phyloP scores from a whole-genome alignment of 257 asterid species.

The Petunia axillaris region DNA sequence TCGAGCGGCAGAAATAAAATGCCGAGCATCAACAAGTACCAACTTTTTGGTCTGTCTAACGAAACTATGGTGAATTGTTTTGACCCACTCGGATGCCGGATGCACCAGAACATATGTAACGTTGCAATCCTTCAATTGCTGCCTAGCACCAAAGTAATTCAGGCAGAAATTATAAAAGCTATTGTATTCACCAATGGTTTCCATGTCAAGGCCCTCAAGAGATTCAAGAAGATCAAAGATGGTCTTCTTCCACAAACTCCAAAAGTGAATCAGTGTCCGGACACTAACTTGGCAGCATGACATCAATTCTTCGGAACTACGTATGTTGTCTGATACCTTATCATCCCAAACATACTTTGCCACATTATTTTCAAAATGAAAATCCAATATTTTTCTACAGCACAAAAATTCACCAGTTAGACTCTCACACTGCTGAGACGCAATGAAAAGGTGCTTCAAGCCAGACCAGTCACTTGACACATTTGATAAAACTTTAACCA shows the following conservation, averaged over 20 bases:
- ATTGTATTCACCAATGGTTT: conserved; percentile 11
- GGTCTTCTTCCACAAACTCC: conserved; percentile 47
- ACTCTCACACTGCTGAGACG: conserved; percentile 32
- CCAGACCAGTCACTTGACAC: conserved; percentile 37
- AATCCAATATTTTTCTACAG: conserved; percentile 47
- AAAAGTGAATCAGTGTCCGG: conserved; percentile 47
- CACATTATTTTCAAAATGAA: conserved; percentile 37
- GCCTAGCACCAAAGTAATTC: conserved; percentile 57
- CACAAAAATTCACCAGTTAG: conserved; percentile 41
- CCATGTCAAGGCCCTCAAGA: conserved; percentile 35
- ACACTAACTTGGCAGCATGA: conserved; percentile 39
- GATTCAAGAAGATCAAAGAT: conserved; percentile 38
- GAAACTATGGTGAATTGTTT: conserved; percentile 35
- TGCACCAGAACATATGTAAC: conserved; percentile 40
- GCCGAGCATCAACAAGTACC: conserved; percentile 39
- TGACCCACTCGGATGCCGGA: conserved; percentile 60
- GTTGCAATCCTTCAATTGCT: conserved; percentile 27
- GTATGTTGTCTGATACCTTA: conserved; percentile 28
- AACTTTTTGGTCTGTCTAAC: conserved; percentile 28
- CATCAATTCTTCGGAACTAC: conserved; percentile 35
- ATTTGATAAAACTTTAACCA: conserved; percentile 40
- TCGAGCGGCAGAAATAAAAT: conserved; percentile 48
- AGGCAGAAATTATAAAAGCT: conserved; percentile 39
- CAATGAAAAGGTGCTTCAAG: conserved; percentile 36
- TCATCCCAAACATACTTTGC: conserved; percentile 43